Evolutionary conservation across 306 rosid genomes (phyloP).

Genomic region (Hippophae gyantsensis): DNA sequence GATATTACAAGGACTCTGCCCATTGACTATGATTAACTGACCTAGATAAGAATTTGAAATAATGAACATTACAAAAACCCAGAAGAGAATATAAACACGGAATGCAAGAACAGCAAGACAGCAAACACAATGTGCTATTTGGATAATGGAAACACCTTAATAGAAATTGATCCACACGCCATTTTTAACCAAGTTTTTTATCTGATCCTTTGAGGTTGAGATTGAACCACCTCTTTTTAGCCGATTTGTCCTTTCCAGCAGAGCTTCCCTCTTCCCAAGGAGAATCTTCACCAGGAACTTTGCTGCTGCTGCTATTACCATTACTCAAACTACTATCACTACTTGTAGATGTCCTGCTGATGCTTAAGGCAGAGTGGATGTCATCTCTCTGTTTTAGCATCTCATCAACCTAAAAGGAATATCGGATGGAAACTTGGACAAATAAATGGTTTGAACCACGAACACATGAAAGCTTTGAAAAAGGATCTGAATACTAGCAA

Average conservation of each 20-base stretch:
- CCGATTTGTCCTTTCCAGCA: slow-evolving; percentile 79
- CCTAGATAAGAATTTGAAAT: slow-evolving; percentile 19
- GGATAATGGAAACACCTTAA: slow-evolving; percentile 18
- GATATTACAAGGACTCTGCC: slow-evolving; percentile 29
- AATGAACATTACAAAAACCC: slow-evolving; percentile 32
- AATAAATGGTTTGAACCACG: neutral
- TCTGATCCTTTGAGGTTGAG: slow-evolving; percentile 58
- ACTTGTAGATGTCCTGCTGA: slow-evolving; percentile 25
- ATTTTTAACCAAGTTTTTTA: slow-evolving; percentile 36
- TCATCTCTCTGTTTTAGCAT: slow-evolving; percentile 84
- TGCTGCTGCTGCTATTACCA: slow-evolving; percentile 74
- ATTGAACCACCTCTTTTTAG: slow-evolving; percentile 92
- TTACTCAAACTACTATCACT: slow-evolving; percentile 47
- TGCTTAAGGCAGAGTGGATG: slow-evolving; percentile 72
- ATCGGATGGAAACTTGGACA: slow-evolving; percentile 2
- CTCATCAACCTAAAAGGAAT: slow-evolving; percentile 73
- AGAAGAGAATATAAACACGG: slow-evolving; percentile 26
- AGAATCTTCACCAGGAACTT: slow-evolving; percentile 52
- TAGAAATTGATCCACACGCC: slow-evolving; percentile 12
- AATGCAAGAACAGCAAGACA: slow-evolving; percentile 29
- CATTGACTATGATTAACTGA: slow-evolving; percentile 34
- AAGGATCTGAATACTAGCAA: neutral
- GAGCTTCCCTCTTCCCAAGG: slow-evolving; percentile 78
- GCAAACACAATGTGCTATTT: slow-evolving; percentile 17
- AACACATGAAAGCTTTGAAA: neutral